Evolutionary conservation across 1,139 yeast genomes (phyloP), one percentile per base, ranked within the genome.

Genomic region (Dujonia santamariae): DNA sequence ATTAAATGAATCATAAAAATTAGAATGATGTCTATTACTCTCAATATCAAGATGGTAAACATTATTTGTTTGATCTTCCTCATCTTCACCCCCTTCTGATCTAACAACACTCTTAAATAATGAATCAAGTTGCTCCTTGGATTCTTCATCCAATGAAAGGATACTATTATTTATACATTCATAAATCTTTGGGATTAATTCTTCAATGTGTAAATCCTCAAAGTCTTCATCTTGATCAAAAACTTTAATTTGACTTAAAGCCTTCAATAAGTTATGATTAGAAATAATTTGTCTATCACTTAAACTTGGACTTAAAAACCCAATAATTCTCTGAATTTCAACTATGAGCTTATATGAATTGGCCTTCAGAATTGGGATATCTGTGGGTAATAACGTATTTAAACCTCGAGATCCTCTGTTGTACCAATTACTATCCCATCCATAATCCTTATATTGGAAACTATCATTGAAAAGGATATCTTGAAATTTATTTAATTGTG

Each of bases 1-100:
- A 43, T 60, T 58, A 32, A 69, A 52, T 0, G 67, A 48, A 28
- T 56, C 61, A 36, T 60, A 58, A 14, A 68, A 43, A 15, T 48
- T 50, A 2, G 45, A 15, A n/a, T 48, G 46, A 23, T 68, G 44
- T 6, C 48, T 35, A 12, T 64, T 73, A n/a, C 44, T 30, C 20
- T 68, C 73, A 9, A 68, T 52, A 19, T 64, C 66, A 26, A 68
- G 47, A 4, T 57, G 49, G 7, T 50, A 46, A 19, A 67, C 38
- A 14, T 54, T 59, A 35, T 56, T 63, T 20, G 34, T 40, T 16
- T 51, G 47, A 3, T 54, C 56, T 28, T 58, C 63, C 4, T 36
- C 49, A n/a, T n/a, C n/a, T n/a, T 54, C 56, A 27, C 57, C 63
- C 7, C 30, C 18, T 9, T 51, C 46, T 29, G 59, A 55, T 34